Base-by-base conservation (phyloP, 1,284 basidiomycete genomes). In the Meripilus lineatus region DNA sequence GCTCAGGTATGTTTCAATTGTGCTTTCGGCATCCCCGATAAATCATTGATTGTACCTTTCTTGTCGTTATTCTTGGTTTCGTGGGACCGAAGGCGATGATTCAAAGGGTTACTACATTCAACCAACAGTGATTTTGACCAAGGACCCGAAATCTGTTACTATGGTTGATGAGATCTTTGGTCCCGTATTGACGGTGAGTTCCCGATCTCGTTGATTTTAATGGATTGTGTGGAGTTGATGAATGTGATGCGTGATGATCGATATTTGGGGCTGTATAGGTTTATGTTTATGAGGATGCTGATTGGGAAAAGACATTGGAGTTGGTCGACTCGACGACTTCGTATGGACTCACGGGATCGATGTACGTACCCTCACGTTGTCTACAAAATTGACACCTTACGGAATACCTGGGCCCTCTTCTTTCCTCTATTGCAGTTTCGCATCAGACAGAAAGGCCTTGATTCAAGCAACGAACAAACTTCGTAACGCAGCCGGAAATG, bases 101-200 rank as follows among this genome's bases (percentile, higher is more conserved):
- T 93, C 92, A 24, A 90, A 82, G 62, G 95, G 95, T 18, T 99
- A 84, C 77, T 99, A 86, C 63, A 74, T 99, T 54, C 80, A 95
- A 66, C 95, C 95, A 4, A 99, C 96, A 13, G 82, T 98, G 48
- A 95, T 99, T 59, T 70, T 93, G 53, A 96, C 89, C 58, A 89
- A 89, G 65, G 91, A 99, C 65, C 93, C 95, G 41, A 81, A 81
- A 57, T 89, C 85, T 4, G 70, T 96, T 41, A 96, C 94, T 8
- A 92, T 99, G 82, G 80, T 79, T 24, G 91, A 97, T 58, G 95
- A 99, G 70, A 90, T 99, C 59, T 98, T 99, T 56, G 96, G 96
- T 3, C 96, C 96, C 28, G 94, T 99, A 42, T 64, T 98, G 49
- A 97, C 95, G 30, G 90, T 91, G 56, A 58, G 73, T 66, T 43